Percentiles rank a stretch among this genome's conserved stretches.
phyloP scores from a whole-genome alignment of 164 flowering plant genomes.

The Pachysandra terminalis region DNA sequence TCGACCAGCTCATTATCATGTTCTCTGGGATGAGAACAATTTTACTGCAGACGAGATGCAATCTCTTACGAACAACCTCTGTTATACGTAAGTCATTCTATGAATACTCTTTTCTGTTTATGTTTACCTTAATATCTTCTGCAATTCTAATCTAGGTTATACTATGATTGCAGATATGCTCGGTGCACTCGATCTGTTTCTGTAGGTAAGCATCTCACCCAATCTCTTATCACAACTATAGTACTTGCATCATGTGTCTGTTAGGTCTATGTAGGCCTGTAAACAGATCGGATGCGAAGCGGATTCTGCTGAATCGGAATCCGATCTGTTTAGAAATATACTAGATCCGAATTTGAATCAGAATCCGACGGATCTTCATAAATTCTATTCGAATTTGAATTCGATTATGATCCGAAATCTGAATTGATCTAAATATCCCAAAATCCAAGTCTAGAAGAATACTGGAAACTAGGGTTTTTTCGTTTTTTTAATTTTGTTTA shows the following conservation, averaged over 20 bases:
- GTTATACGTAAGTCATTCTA: conserved; percentile 50
- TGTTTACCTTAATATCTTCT: background rate
- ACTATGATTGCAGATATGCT: conserved; percentile 32
- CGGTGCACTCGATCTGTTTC: conserved; percentile 52
- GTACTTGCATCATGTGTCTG: background rate
- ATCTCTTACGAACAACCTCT: conserved; percentile 62
- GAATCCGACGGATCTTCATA: too few species aligned
- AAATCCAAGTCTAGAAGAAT: too few species aligned
- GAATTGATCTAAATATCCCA: too few species aligned
- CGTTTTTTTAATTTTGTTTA: too few species aligned
- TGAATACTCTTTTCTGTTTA: background rate
- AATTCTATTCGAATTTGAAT: too few species aligned
- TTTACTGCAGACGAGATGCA: conserved; percentile 74
- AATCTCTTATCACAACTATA: background rate
- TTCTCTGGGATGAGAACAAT: conserved; percentile 74
- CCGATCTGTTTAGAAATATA: too few species aligned
- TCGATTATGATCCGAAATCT: too few species aligned
- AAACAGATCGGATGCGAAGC: too few species aligned
- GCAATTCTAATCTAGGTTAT: background rate
- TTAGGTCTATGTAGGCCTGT: background rate
- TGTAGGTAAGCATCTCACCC: conserved; percentile 22
- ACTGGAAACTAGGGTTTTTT: too few species aligned
- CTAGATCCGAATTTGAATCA: too few species aligned
- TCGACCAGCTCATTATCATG: conserved; percentile 79
- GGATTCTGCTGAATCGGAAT: too few species aligned